Evolutionary conservation across 805 yeast species (phyloP), one percentile per base, ranked within the genome.

Genomic region (Zygoascus bituminiphila): DNA sequence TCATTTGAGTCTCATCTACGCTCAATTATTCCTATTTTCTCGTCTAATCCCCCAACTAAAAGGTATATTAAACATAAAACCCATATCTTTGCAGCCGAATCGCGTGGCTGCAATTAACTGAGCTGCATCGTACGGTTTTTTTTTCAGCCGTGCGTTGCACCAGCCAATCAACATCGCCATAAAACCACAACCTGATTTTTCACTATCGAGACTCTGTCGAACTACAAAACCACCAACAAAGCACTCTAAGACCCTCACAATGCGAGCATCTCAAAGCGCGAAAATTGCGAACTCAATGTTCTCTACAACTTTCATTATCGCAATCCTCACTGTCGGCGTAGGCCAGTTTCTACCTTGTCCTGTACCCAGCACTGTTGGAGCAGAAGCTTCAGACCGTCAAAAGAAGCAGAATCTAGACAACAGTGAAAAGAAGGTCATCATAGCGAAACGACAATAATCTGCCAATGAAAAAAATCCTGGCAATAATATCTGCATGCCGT

Each of bases 221-320:
- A n/a, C n/a, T n/a, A n/a, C n/a, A n/a, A n/a, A n/a, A n/a, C n/a
- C n/a, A n/a, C n/a, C n/a, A n/a, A n/a, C n/a, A n/a, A n/a, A n/a
- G n/a, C n/a, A n/a, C n/a, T n/a, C n/a, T n/a, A 36, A 36, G 29
- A 39, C 42, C 10, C 21, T 10, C 15, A 39, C 25, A 39, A 69
- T 79, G 51, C 78, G 71, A 64, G 85, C 86, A 9, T 69, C 78
- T 4, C 72, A 73, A 44, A 72, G 84, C 59, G 71, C 72, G 48
- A 69, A 68, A 53, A 67, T 83, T 45, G 81, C 88, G 20, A 74
- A 76, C 43, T 81, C 86, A 12, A 68, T 84, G 51, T 84, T 84
- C 64, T 77, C 82, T 21, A 78, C 88, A 17, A 83, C 93, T 0
- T 83, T 83, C 53, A 73, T 82, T n/a, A 78, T 84, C 24, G 83